phyloP scores from a whole-genome alignment of 306 rosid genomes.

The Trifolium pratense region DNA sequence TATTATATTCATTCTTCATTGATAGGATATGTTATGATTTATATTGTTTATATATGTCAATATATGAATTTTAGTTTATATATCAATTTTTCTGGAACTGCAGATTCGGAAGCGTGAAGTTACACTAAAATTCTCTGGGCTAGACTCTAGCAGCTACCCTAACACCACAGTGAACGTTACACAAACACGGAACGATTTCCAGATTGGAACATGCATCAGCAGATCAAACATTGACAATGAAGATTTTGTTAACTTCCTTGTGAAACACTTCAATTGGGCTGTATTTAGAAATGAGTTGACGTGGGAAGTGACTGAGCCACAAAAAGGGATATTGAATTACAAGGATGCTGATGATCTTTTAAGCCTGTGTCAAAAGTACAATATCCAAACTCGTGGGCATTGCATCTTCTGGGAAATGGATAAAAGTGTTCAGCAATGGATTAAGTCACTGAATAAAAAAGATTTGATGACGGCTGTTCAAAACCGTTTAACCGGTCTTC shows the following conservation, averaged over 20 bases:
- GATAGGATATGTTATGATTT: conserved; percentile 19
- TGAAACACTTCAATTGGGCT: conserved; percentile 89
- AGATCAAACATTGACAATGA: conserved; percentile 90
- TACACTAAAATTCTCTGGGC: conserved; percentile 73
- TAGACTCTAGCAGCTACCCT: conserved; percentile 44
- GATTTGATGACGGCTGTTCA: conserved; percentile 80
- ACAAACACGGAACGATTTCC: conserved; percentile 73
- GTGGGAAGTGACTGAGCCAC: conserved; percentile 97
- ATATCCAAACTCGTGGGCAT: conserved; percentile 79
- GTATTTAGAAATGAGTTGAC: conserved; percentile 93
- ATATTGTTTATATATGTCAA: neutral
- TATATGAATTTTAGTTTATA: neutral
- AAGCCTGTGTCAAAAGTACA: conserved; percentile 63
- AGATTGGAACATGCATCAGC: conserved; percentile 78
- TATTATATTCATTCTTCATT: conserved; percentile 16
- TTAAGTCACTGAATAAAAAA: conserved; percentile 59
- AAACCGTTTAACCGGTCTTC: conserved; percentile 67
- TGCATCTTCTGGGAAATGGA: conserved; percentile 97
- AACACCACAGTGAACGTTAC: conserved; percentile 66
- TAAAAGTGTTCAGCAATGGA: conserved; percentile 71
- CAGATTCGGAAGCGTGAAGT: conserved; percentile 92
- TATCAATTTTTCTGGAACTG: conserved; percentile 31
- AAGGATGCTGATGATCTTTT: conserved; percentile 88
- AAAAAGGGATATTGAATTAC: conserved; percentile 78
- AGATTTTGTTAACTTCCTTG: conserved; percentile 74